Conservation (phyloP, 2,329 filamentous ascomycete genomes). For the Sarocladiaceae sp. region DNA sequence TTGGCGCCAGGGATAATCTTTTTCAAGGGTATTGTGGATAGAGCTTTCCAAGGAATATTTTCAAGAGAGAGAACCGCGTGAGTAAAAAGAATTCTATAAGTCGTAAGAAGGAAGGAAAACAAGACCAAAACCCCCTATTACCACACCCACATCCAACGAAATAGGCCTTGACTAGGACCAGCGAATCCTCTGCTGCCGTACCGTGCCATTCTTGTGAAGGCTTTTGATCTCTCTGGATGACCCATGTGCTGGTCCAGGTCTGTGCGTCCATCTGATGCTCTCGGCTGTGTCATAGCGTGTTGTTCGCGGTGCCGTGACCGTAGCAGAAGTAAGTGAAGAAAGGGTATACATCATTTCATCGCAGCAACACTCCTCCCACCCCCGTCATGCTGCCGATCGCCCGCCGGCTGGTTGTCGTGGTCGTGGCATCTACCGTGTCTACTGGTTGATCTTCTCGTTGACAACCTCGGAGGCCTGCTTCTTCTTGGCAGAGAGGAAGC, state of each 20-base stretch:
- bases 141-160: background rate
- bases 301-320: too few relatives aligned
- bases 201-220: too few relatives aligned
- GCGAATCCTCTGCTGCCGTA: too few relatives aligned
- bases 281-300: too few relatives aligned
- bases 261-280: too few relatives aligned
- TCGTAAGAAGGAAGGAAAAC: constrained; percentile 4
- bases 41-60: constrained; percentile 11
- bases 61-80: constrained; percentile 10
- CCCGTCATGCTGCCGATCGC: background rate
- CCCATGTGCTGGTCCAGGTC: too few relatives aligned
- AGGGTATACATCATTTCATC: constrained; percentile 6
- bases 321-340: background rate
- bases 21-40: constrained; percentile 10
- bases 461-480: constrained; percentile 48
- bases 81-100: constrained; percentile 2
- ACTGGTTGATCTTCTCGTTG: constrained; percentile 46
- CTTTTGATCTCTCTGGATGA: too few relatives aligned
- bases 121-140: background rate
- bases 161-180: too few relatives aligned
- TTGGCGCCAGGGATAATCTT: background rate
- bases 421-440: constrained; percentile 15
- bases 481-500: constrained; percentile 56
- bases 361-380: background rate
- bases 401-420: too few relatives aligned